Conservation (phyloP, 23 red algal species). For the Cyanidium caldarium region DNA sequence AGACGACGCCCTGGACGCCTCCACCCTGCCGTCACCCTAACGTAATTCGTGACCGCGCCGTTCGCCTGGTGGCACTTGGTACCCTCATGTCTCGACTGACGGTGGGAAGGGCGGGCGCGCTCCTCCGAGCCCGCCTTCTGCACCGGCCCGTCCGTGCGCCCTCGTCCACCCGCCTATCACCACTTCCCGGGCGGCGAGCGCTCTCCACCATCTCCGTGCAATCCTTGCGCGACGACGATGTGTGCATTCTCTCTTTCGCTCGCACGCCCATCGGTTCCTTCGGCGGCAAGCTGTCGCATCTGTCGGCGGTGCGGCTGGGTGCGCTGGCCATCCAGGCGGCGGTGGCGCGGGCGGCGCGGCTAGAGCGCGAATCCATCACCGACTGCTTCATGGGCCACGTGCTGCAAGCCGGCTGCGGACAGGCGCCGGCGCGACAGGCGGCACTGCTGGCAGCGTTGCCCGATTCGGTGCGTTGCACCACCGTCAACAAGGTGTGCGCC, state of each 20-base stretch:
- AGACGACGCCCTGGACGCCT: no score
- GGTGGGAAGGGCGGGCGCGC: no score
- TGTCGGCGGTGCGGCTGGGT: constrained; percentile 58
- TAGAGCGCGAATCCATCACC: constrained; percentile 10
- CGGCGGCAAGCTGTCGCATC: constrained; percentile 39
- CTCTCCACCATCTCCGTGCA: no score
- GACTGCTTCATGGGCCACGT: constrained; percentile 80
- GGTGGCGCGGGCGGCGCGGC: neutral
- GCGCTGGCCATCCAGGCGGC: constrained; percentile 61
- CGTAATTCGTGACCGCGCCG: no score
- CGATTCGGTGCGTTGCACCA: constrained; percentile 51
- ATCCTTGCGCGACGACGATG: neutral
- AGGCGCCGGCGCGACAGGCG: constrained; percentile 77
- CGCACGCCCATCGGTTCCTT: constrained; percentile 87
- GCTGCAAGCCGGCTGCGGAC: constrained; percentile 43
- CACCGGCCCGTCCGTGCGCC: no score
- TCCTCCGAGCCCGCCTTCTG: no score
- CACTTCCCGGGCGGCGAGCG: no score
- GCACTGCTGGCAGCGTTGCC: constrained; percentile 44
- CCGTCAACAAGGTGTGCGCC: constrained; percentile 95
- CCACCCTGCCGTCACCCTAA: no score
- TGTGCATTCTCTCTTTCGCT: constrained; percentile 41
- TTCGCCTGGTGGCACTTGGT: no score
- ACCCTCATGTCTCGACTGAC: no score
- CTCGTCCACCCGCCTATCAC: no score